Evolutionary conservation across 352 stramenopile genomes (phyloP).

Genomic region (Globisporangium acanthophoron): DNA sequence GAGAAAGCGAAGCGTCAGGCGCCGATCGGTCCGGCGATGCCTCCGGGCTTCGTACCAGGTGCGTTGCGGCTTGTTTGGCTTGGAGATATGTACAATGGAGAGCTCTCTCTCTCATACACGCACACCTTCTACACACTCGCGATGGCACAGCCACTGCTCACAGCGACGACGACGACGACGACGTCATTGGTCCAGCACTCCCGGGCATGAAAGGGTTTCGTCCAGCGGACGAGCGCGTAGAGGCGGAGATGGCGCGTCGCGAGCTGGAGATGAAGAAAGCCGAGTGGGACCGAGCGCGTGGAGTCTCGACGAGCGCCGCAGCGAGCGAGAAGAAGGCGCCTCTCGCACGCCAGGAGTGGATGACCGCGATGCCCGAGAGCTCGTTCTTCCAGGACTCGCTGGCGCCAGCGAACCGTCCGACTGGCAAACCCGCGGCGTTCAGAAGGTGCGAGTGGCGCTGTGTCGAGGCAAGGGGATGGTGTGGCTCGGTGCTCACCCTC

Average conservation of each 20-base stretch:
- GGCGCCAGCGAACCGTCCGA: slow-evolving; percentile 34
- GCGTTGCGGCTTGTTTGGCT: neutral
- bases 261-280: slow-evolving; percentile 56
- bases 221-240: slow-evolving; percentile 53
- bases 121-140: too few species aligned
- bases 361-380: slow-evolving; percentile 80
- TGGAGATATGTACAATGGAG: neutral
- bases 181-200: slow-evolving; percentile 60
- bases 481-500: neutral
- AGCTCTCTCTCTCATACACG: too few species aligned
- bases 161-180: slow-evolving; percentile 38
- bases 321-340: slow-evolving; percentile 6
- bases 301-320: slow-evolving; percentile 3
- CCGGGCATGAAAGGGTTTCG: slow-evolving; percentile 79
- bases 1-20: slow-evolving; percentile 6
- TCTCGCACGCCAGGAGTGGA: slow-evolving; percentile 66
- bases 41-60: slow-evolving; percentile 16
- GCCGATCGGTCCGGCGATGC: slow-evolving; percentile 54
- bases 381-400: slow-evolving; percentile 71
- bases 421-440: slow-evolving; percentile 59
- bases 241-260: slow-evolving; percentile 64
- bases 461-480: neutral
- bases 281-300: slow-evolving; percentile 48
- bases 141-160: neutral
- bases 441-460: slow-evolving; percentile 21